A percentile compares a stretch with the other conserved stretches of the same genome.
Evolutionary conservation across 2,329 filamentous ascomycete species (phyloP).

Genomic region (Fusarium duplospermum): DNA sequence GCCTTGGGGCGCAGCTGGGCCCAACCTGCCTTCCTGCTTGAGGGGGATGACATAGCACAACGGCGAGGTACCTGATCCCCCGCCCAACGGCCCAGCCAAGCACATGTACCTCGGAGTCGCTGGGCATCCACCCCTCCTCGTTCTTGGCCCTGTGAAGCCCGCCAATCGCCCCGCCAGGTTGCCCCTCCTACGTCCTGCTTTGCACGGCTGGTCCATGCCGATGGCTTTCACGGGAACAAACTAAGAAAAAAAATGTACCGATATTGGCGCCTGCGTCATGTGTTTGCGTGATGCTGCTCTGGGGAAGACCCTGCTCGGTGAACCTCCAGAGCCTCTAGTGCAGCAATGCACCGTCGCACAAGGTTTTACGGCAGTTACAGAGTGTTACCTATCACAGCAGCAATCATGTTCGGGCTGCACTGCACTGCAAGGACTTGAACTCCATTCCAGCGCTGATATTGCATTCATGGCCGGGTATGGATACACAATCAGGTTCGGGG

Average conservation of each 20-base stretch:
- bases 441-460: not conserved
- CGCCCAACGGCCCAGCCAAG: not conserved
- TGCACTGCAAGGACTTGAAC: not conserved
- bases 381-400: conserved; percentile 11
- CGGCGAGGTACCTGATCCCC: conserved; percentile 15
- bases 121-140: conserved; percentile 32
- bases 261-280: conserved; percentile 11
- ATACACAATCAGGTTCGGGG: not conserved
- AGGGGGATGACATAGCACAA: conserved; percentile 41
- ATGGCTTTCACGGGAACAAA: conserved; percentile 15
- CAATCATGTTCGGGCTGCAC: not conserved
- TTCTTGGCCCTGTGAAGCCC: conserved; percentile 7
- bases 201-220: conserved; percentile 24
- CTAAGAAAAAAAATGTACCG: conserved; percentile 30
- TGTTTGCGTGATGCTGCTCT: conserved; percentile 21
- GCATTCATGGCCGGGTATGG: not conserved
- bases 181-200: conserved; percentile 43
- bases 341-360: conserved; percentile 20
- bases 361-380: conserved; percentile 12
- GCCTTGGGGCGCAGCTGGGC: conserved; percentile 42
- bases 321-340: conserved; percentile 15
- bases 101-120: conserved; percentile 22
- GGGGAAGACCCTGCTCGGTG: conserved; percentile 16
- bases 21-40: conserved; percentile 27
- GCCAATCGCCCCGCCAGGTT: conserved; percentile 42